These are phyloP conservation scores for Phoenix dactylifera DNA, from an alignment of 176 grass and related monocot species.

Conservation along the genomic window DNA sequence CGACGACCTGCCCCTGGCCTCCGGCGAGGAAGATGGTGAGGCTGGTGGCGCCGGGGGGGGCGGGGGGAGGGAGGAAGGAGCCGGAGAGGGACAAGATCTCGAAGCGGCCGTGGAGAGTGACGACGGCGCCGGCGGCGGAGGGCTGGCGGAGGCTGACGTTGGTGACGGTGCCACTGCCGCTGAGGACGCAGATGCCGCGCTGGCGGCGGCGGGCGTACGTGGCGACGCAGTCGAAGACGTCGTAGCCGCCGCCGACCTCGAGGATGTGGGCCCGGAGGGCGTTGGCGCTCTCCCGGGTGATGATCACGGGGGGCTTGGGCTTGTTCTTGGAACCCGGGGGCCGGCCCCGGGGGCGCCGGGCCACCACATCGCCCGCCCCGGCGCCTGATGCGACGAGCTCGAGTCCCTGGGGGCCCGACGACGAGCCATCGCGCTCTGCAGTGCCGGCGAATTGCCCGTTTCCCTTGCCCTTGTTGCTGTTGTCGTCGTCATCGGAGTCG, in stretches of 20 bases:
- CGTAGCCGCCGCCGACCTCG: conserved; percentile 83
- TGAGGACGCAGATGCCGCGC: conserved; percentile 92
- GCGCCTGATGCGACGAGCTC: conserved; percentile 17
- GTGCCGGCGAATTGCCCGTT: conserved; percentile 25
- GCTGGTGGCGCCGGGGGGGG: conserved; percentile 82
- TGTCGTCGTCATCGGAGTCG: conserved; percentile 18
- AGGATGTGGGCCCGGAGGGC: conserved; percentile 93
- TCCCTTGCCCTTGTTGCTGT: conserved; percentile 18
- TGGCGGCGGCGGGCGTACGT: conserved; percentile 81
- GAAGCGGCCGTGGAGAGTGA: conserved; percentile 84
- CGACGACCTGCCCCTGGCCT: conserved; percentile 81
- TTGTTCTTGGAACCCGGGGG: conserved; percentile 85
- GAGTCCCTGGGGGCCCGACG: conserved; percentile 25
- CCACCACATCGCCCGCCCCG: conserved; percentile 26
- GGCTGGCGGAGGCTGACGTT: conserved; percentile 96
- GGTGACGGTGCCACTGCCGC: conserved; percentile 85
- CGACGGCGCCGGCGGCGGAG: conserved; percentile 58
- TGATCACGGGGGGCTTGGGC: conserved; percentile 96
- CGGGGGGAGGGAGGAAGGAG: conserved; percentile 92
- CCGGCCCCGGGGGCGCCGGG: conserved; percentile 63
- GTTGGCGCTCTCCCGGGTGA: conserved; percentile 97
- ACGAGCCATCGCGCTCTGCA: conserved; percentile 38
- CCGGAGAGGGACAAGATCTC: conserved; percentile 95
- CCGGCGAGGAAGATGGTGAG: conserved; percentile 96
- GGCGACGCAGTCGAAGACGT: conserved; percentile 78